Evolutionary conservation across 495 filamentous ascomycete genomes (phyloP), one percentile per base, ranked within the genome.

Genomic region (Staphylotrichum longicolle): DNA sequence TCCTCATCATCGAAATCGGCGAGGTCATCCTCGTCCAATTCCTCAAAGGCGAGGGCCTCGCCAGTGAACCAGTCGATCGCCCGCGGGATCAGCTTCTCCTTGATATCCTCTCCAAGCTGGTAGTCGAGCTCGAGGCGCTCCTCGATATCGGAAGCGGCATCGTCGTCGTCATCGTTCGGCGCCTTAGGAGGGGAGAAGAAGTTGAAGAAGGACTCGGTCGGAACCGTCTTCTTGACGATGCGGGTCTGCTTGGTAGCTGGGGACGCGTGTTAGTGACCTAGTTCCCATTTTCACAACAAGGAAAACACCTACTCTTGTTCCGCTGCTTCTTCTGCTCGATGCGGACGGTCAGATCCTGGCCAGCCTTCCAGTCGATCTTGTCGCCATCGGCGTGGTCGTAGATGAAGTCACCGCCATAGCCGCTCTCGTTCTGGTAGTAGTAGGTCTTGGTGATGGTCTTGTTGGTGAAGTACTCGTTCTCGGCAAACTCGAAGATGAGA

Each of bases 1-100:
- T 96, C 92, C 34, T 96, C 93, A 37, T 96, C 93, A 37, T 96
- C 91, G 46, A 91, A 91, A 54, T 93, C 90, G 60, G 87, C 91
- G 57, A 90, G 85, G 59, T 95, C 92, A 41, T 96, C 90, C 61
- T 95, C 92, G 57, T 93, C 91, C 5, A 96, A 68, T 70, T 96
- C 93, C 82, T 99, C 95, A 62, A 91, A 99, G 67, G 96, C 94
- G 64, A 98, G 86, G 58, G 95, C 95, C 78, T 99, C 94, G 45
- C 95, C 95, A 47, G 95, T 99, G 78, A 98, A 99, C 95, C 95
- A 99, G 76, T 98, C 95, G 70, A 99, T 93, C 15, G 95, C 95
- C 68, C 92, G 93, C 58, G 95, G 95, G 68, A 99, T 99, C 61
- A 99, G 83, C 78, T 99, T 99, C 83, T 99, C 95, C 82, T 99